Evolutionary conservation across 805 yeast genomes (phyloP), one percentile per base, ranked within the genome.

Genomic region (Myxozyma geophila): DNA sequence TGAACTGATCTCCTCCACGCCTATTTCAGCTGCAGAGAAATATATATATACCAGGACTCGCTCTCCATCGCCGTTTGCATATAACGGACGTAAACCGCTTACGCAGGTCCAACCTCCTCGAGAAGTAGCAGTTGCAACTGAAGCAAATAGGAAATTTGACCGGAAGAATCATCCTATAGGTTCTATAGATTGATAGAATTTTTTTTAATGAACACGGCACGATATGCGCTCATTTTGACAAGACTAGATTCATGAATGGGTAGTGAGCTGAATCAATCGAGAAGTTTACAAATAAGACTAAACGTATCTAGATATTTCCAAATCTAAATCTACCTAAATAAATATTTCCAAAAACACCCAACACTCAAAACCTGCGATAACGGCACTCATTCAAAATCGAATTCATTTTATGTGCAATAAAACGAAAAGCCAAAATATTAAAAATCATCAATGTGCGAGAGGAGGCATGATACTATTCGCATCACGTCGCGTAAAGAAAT

Each of bases 91-190:
- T 12, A 44, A 43, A 35, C 50, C 48, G 2, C 21, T 54, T 33
- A 50, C 48, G 36, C 58, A 54, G 21, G 33, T 54, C 12, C 58
- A 54, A 33, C 58, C 59, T 17, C 59, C 59, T 17, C 49, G 53
- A 12, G 12, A 44, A 10, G 21, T 36, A 7, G 52, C 59, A 8
- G 12, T 46, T 15, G 40, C 37, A 4, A 19, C 37, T 37, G 59
- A 56, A 19, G 59, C 53, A 3, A 40, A 28, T 19, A 43, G 36
- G 33, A 28, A 40, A 37, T n/a, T 17, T 10, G 19, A 41, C 23
- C 13, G 43, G 48, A 35, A 17, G 15, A 43, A 43, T 43, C 47
- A 43, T 8, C 47, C 47, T 12, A n/a, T 19, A 2, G 21, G 19
- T 4, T n/a, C 21, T 43, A 19, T n/a, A 2, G 47, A 43, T 43